Evolutionary conservation across 2,329 filamentous ascomycete species (phyloP).

Genomic region (Ploettnerulaceae sp.): DNA sequence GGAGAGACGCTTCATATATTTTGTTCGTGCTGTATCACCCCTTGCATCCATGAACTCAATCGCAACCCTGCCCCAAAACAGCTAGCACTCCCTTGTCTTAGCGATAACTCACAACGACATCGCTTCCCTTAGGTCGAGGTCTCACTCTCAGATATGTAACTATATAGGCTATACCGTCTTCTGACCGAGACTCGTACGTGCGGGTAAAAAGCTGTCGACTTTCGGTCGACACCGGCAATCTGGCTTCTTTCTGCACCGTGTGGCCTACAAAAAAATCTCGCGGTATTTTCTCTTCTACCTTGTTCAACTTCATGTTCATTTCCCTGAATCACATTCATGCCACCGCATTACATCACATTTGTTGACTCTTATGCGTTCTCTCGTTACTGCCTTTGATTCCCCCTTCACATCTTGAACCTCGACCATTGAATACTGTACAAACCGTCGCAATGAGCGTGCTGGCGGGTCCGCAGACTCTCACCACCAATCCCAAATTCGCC

Average conservation of each 20-base stretch:
- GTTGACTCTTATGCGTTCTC: too few relatives aligned
- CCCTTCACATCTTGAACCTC: too few relatives aligned
- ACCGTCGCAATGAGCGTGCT: conserved; percentile 4
- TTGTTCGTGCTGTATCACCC: neutral
- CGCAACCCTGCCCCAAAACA: neutral
- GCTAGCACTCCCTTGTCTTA: neutral
- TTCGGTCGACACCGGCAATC: neutral
- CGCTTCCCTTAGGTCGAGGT: neutral
- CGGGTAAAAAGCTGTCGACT: conserved; percentile 1
- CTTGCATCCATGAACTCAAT: too few relatives aligned
- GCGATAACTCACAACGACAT: neutral
- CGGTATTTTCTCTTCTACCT: neutral
- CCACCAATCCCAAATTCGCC: neutral
- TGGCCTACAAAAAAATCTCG: too few relatives aligned
- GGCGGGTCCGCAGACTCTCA: neutral
- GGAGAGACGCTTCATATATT: too few relatives aligned
- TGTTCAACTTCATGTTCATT: neutral
- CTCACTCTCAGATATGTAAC: conserved; percentile 4
- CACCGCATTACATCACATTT: neutral
- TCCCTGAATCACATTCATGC: conserved; percentile 1
- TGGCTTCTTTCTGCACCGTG: neutral
- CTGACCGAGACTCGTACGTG: conserved; percentile 3
- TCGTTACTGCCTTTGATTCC: too few relatives aligned
- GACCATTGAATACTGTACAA: too few relatives aligned
- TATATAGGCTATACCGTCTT: conserved; percentile 9